These are phyloP conservation scores for Ceratocystis ficicola DNA, from an alignment of 2,329 filamentous ascomycete genomes.

Conservation along the genomic window DNA sequence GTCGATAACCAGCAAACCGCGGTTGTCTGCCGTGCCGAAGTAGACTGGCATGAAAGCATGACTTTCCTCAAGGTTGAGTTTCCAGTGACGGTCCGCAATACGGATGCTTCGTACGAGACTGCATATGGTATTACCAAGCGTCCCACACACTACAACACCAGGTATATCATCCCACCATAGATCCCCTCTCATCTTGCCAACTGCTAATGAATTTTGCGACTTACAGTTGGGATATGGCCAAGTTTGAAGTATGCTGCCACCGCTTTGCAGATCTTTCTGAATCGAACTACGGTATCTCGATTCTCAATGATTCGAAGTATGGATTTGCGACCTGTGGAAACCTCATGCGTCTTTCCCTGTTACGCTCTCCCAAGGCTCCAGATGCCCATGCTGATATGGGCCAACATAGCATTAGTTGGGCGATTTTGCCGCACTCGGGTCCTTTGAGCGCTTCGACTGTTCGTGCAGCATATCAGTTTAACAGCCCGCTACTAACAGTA, in stretches of 20 bases:
- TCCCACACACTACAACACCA: constrained; percentile 96
- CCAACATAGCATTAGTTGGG: constrained; percentile 73
- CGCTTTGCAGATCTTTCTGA: constrained; percentile 88
- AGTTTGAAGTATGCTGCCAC: constrained; percentile 93
- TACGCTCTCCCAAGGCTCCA: constrained; percentile 81
- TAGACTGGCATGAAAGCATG: constrained; percentile 96
- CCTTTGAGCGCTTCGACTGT: constrained; percentile 60
- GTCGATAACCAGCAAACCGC: constrained; percentile 33
- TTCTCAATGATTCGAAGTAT: constrained; percentile 92
- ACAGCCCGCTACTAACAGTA: constrained; percentile 53
- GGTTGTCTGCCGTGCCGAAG: constrained; percentile 56
- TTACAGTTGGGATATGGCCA: constrained; percentile 80
- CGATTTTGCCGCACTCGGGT: constrained; percentile 74
- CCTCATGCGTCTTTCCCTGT: constrained; percentile 75
- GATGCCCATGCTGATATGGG: constrained; percentile 94
- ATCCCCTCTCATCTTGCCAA: background rate
- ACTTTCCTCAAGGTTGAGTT: constrained; percentile 99
- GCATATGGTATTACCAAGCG: constrained; percentile 81
- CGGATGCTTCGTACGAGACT: constrained; percentile 87
- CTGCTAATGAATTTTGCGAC: background rate
- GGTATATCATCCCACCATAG: constrained; percentile 29
- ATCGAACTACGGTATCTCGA: constrained; percentile 75
- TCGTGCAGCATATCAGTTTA: constrained; percentile 78
- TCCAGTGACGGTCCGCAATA: constrained; percentile 80
- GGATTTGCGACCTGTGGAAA: constrained; percentile 85